Base-by-base conservation (phyloP, 345 rosid genomes). In the Hibiscus syriacus region DNA sequence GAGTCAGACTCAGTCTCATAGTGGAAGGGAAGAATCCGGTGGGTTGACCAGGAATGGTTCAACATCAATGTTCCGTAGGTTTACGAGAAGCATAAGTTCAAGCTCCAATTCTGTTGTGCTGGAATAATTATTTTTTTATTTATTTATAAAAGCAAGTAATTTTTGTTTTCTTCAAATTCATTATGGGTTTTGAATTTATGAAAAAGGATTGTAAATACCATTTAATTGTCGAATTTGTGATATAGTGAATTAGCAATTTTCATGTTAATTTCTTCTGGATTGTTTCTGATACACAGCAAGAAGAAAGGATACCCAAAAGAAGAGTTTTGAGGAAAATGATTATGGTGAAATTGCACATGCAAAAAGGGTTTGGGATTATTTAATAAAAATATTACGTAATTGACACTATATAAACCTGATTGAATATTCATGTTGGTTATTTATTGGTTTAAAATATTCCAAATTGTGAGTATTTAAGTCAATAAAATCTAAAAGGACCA, bases 31-130 rank as follows among this genome's bases (percentile, higher is more conserved):
- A n/a, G n/a, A n/a, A n/a, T n/a, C 68, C n/a, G 74, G 78, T 13
- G 72, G 78, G 17, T 62, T 81, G 64, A 43, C 71, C 62, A 73
- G 90, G 54, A 80, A 72, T 46, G 61, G 50, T 19, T 79, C 88
- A 14, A 76, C 49, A 17, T 75, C 83, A 0, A 70, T 77, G 54
- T 69, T 79, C 26, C 80, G 88, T 29, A 74, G 86, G 67, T 76
- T 67, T 39, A 69, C 83, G 63, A 61, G 82, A 53, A 77, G 80
- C 22, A 66, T 78, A 26, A 49, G 68, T 29, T 73, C 77, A 60
- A 78, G 70, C 11, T 70, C 73, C 48, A 73, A 71, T 43, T 27
- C 78, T 55, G 82, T 63, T 43, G n/a, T n/a, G n/a, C 26, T 63
- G 67, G 34, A 63, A 63, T 63, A 32, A 45, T 3, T 25, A 3